phyloP scores from a whole-genome alignment of 179 eudicot species.

The Corrigiola litoralis region DNA sequence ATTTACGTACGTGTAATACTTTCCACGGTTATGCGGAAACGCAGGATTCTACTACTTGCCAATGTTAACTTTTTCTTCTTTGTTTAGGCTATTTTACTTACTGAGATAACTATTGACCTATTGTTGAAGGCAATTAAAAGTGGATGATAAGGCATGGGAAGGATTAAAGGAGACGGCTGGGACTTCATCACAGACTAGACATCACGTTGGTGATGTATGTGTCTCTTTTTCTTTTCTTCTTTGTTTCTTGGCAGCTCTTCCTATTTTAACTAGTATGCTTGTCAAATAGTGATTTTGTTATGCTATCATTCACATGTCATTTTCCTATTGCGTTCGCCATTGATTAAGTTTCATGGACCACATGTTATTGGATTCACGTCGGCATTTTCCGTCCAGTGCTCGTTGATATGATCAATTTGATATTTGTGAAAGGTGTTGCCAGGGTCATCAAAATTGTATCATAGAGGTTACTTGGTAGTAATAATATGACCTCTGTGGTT shows the following conservation, averaged over 20 bases:
- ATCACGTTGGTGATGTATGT: conserved; percentile 63
- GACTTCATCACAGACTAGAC: conserved; percentile 41
- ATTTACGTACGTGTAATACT: no score
- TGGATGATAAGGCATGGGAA: conserved; percentile 55
- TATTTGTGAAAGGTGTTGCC: no score
- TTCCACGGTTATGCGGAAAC: no score
- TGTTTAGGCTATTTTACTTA: neutral
- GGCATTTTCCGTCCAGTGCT: no score
- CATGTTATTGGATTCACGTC: no score
- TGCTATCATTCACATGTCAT: neutral
- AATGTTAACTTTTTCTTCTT: neutral
- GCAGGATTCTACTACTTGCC: no score
- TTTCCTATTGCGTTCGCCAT: no score
- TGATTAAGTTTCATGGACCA: no score
- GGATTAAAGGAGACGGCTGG: conserved; percentile 75
- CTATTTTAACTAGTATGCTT: neutral
- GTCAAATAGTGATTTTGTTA: neutral
- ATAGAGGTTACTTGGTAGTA: no score
- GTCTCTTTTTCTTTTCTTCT: neutral
- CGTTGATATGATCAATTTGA: no score
- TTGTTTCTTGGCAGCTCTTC: neutral
- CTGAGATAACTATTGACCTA: neutral
- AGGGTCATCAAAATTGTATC: no score
- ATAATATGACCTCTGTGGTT: no score
- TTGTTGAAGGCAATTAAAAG: conserved; percentile 48